Percentiles rank a stretch among this genome's conserved stretches.
phyloP scores from a whole-genome alignment of 2,329 filamentous ascomycete species.

The Talaromyces atroroseus region DNA sequence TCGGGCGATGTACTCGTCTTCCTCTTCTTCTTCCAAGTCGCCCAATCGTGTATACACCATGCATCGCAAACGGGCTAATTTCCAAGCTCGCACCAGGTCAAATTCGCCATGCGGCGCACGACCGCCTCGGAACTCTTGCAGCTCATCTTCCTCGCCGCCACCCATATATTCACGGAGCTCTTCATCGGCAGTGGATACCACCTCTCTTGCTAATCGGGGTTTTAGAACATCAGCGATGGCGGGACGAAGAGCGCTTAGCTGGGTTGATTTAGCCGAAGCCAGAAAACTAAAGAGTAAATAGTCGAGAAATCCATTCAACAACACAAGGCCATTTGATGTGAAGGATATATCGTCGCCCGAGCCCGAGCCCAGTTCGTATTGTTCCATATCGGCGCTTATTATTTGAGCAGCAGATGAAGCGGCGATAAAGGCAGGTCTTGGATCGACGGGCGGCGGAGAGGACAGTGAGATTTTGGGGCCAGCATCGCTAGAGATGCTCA shows the following conservation, averaged over 20 bases:
- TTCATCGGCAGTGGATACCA: constrained; percentile 75
- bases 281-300: constrained; percentile 89
- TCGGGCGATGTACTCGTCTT: constrained; percentile 79
- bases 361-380: constrained; percentile 63
- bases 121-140: constrained; percentile 49
- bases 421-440: constrained; percentile 81
- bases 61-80: constrained; percentile 81
- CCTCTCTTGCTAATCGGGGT: constrained; percentile 78
- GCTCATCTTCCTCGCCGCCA: constrained; percentile 68
- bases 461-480: constrained; percentile 41
- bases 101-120: constrained; percentile 57
- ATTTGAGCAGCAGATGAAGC: constrained; percentile 83
- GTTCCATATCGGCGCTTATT: constrained; percentile 80
- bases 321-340: constrained; percentile 64
- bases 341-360: constrained; percentile 62
- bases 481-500: constrained; percentile 36
- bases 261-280: constrained; percentile 71
- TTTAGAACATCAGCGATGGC: constrained; percentile 85
- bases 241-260: constrained; percentile 67
- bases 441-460: constrained; percentile 64
- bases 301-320: constrained; percentile 90
- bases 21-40: constrained; percentile 96
- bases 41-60: constrained; percentile 98
- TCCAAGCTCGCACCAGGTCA: constrained; percentile 92
- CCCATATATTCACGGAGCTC: constrained; percentile 85